Conservation (phyloP, 2,329 filamentous ascomycete species). For the Lomentospora prolificans region DNA sequence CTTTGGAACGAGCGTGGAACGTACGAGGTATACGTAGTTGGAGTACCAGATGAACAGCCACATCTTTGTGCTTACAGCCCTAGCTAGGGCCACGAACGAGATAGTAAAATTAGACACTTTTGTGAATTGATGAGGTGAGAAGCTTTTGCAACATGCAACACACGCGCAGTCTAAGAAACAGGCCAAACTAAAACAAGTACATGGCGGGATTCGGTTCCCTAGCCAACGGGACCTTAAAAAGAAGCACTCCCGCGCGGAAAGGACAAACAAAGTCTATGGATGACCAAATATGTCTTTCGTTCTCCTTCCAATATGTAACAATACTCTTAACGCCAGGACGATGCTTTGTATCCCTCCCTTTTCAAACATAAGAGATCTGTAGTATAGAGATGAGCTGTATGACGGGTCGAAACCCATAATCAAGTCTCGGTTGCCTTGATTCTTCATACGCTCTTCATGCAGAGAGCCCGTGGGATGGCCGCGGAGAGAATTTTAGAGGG, state of each 20-base stretch:
- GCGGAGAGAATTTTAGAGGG: background rate
- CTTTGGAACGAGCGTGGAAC: background rate
- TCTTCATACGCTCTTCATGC: background rate
- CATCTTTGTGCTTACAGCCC: no score
- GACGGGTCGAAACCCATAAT: background rate
- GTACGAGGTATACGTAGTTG: background rate
- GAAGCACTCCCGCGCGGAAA: background rate
- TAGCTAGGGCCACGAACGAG: no score
- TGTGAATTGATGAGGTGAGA: background rate
- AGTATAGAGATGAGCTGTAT: background rate
- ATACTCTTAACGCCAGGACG: background rate
- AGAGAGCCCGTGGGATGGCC: background rate
- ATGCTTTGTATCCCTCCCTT: background rate
- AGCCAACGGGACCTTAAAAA: background rate
- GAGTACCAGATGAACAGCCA: no score
- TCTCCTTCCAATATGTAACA: background rate
- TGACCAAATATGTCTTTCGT: background rate
- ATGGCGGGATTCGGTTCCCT: background rate
- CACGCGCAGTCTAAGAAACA: background rate
- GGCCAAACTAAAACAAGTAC: no score
- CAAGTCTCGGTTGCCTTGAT: background rate
- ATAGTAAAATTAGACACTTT: no score
- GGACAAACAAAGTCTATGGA: background rate
- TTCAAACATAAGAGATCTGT: background rate
- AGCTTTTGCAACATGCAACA: background rate